Conservation (phyloP, 1,139 yeast species). For the Yamadazyma diospyri region DNA sequence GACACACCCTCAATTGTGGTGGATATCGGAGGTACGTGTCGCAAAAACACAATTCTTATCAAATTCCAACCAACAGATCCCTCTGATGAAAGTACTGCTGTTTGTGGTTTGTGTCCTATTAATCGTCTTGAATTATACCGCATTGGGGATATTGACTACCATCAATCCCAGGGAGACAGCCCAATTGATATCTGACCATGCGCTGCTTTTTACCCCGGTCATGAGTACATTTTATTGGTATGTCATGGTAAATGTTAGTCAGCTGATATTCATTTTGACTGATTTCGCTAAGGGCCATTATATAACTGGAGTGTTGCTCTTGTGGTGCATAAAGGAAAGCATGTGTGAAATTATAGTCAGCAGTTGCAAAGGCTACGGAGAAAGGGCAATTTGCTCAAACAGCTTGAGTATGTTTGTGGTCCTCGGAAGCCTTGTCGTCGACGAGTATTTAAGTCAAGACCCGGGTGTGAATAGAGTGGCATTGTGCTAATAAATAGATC, state of each 20-base stretch:
- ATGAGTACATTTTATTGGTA: constrained; percentile 1
- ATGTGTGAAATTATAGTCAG: not conserved
- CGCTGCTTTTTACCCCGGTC: not conserved
- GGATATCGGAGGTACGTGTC: too few relatives aligned
- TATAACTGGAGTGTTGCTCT: not conserved
- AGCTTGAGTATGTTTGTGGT: not conserved
- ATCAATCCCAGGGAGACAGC: not conserved
- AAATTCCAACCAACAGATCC: too few relatives aligned
- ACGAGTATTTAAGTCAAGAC: not conserved
- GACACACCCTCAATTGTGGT: too few relatives aligned
- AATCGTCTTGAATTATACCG: not conserved
- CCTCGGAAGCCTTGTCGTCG: too few relatives aligned
- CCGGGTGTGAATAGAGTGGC: too few relatives aligned
- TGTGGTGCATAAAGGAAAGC: constrained; percentile 2
- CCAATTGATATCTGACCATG: not conserved
- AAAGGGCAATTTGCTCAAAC: not conserved
- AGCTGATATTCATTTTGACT: not conserved
- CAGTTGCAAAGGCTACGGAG: not conserved
- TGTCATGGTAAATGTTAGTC: not conserved
- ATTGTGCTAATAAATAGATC: too few relatives aligned
- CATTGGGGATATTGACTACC: not conserved
- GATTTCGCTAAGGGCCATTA: not conserved
- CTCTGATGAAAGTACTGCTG: not conserved
- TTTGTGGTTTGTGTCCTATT: not conserved
- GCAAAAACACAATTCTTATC: too few relatives aligned